These are phyloP conservation scores for Talaromyces proteolyticus DNA, from an alignment of 495 filamentous ascomycete species.

Conservation along the genomic window DNA sequence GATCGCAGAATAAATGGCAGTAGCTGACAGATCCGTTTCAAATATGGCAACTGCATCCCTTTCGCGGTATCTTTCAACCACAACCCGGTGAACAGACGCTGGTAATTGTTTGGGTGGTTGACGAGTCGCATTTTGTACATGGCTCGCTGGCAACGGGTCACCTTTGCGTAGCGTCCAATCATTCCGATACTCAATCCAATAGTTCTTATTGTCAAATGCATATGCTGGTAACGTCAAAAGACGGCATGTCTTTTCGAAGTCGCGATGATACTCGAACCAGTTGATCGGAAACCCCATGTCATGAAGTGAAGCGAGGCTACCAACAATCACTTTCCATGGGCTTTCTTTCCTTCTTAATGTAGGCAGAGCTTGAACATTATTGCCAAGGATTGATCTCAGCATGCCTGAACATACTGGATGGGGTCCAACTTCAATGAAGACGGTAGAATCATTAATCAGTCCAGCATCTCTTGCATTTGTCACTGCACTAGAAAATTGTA, in stretches of 20 bases:
- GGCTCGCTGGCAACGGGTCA: not conserved
- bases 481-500: slow-evolving; percentile 24
- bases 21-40: slow-evolving; percentile 59
- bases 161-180: too few relatives aligned
- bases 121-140: slow-evolving; percentile 1
- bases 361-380: slow-evolving; percentile 31
- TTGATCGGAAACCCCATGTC: too few relatives aligned
- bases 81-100: too few relatives aligned
- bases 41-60: slow-evolving; percentile 50
- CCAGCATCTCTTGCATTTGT: slow-evolving; percentile 10
- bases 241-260: too few relatives aligned
- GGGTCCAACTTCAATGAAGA: slow-evolving; percentile 35
- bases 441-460: slow-evolving; percentile 11
- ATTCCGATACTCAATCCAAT: too few relatives aligned
- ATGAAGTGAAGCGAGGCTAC: slow-evolving; percentile 48
- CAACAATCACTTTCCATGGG: slow-evolving; percentile 48
- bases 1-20: slow-evolving; percentile 35
- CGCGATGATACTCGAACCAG: too few relatives aligned
- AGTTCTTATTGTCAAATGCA: too few relatives aligned
- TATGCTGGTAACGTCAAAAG: too few relatives aligned
- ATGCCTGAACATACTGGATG: slow-evolving; percentile 27
- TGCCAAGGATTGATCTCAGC: slow-evolving; percentile 12
- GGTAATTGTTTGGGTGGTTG: slow-evolving; percentile 11
- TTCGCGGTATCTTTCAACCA: slow-evolving; percentile 52
- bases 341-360: slow-evolving; percentile 33